A percentile compares a stretch with the other conserved stretches of the same genome.
These are phyloP conservation scores for Ophiostoma perfectum DNA, from an alignment of 2,329 filamentous ascomycete genomes.

Conservation along the genomic window DNA sequence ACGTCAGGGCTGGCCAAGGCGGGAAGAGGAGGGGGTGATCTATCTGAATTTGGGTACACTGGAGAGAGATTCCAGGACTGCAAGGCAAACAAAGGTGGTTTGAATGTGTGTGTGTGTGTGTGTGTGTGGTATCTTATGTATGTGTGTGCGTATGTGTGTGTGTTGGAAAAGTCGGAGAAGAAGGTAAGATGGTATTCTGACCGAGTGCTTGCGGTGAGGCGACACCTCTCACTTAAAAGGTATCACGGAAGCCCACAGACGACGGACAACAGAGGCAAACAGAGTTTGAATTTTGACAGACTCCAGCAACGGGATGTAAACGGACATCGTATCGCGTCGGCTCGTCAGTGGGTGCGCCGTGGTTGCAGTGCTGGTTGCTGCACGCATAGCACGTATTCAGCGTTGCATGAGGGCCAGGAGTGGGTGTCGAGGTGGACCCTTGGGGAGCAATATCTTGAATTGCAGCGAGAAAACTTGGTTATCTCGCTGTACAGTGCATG, in stretches of 20 bases:
- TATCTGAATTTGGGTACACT: neutral
- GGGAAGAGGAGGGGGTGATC: neutral
- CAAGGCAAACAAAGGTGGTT: neutral
- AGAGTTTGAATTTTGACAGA: neutral
- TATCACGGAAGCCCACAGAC: neutral
- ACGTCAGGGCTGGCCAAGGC: neutral
- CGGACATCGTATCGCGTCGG: conserved; percentile 6
- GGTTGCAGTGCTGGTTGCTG: conserved; percentile 3
- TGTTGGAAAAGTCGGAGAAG: neutral
- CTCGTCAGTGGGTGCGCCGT: neutral
- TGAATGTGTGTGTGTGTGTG: neutral
- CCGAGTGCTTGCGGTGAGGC: conserved; percentile 11
- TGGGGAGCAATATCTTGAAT: neutral
- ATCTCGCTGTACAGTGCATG: neutral
- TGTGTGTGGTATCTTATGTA: neutral
- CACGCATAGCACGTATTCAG: neutral
- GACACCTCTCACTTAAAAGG: neutral
- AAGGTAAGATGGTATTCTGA: neutral
- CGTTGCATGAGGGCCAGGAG: neutral
- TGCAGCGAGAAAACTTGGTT: neutral
- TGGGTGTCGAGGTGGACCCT: conserved; percentile 4
- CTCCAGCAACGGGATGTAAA: neutral
- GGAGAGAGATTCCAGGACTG: neutral
- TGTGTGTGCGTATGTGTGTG: neutral
- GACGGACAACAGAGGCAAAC: neutral